Evolutionary conservation across 2,329 filamentous ascomycete species (phyloP), one percentile per base, ranked within the genome.

Genomic region (Penicillium psychrosexuale): DNA sequence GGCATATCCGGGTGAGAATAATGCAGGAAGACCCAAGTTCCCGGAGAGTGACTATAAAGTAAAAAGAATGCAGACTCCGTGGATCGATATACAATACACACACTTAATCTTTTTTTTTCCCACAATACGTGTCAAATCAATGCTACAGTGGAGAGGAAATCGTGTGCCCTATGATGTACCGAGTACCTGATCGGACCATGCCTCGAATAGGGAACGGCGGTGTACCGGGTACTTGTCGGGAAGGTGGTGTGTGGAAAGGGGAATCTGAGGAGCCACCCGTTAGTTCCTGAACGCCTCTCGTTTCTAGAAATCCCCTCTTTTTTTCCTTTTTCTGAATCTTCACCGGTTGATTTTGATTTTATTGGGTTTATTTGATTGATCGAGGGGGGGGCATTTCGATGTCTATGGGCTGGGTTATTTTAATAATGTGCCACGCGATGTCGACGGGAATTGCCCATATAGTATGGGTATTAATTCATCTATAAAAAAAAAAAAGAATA

Each of bases 101-200:
- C 19, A 22, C 2, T 22, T 22, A 22, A 24, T 24, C 22, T 24
- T 24, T 24, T 24, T 24, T 6, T 6, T 6, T 24, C 5, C 22
- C 28, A 45, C 51, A 61, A 59, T 48, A 55, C 56, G 60, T 53
- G 58, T 57, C 50, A 57, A 55, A 59, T 51, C 52, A 50, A 56
- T 19, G 42, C 47, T 58, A 47, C 49, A 48, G 55, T 60, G 40
- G 57, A 22, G 28, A 45, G n/a, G 7, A 24, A 34, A 8, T 7
- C 12, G 17, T 7, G 33, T 28, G 12, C 27, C 24, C 46, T 31
- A 52, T 39, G 4, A 53, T 15, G 51, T 53, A 54, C 39, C 28
- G 30, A 51, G 27, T 54, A 54, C 46, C 9, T 49, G 9, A 9
- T 39, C 39, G 33, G 19, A 54, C 28, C 17, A 50, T 9, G 15